These are phyloP conservation scores for Jaltomata sinuosa DNA, from an alignment of 257 asterid genomes.

Conservation along the genomic window DNA sequence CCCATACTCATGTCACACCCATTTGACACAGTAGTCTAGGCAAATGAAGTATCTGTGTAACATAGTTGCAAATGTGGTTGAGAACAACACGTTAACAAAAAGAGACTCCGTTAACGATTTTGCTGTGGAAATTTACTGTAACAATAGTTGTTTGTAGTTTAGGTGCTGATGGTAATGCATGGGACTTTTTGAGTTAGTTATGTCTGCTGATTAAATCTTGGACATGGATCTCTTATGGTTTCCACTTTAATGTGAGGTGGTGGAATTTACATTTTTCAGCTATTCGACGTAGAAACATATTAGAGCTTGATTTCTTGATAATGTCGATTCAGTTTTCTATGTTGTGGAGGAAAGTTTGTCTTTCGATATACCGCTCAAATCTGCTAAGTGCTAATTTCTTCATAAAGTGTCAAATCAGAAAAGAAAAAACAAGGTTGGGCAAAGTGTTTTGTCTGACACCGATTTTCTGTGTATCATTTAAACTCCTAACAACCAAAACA, in stretches of 20 bases:
- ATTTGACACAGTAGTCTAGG: neutral
- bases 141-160: neutral
- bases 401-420: neutral
- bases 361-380: neutral
- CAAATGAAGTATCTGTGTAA: neutral
- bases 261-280: neutral
- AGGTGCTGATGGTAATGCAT: neutral
- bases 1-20: neutral
- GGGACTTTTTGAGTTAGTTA: neutral
- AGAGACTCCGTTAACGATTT: neutral
- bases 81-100: neutral
- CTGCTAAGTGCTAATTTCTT: neutral
- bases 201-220: neutral
- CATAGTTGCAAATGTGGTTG: neutral
- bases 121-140: neutral
- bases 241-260: neutral
- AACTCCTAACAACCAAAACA: neutral
- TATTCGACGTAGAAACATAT: neutral
- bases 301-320: neutral
- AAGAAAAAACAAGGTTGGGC: neutral
- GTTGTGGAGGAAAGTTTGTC: neutral
- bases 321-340: neutral
- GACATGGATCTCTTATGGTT: neutral
- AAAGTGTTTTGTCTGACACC: neutral
- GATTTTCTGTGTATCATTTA: neutral